phyloP scores from a whole-genome alignment of 768 basidiomycete genomes.

The Suillus luteus region DNA sequence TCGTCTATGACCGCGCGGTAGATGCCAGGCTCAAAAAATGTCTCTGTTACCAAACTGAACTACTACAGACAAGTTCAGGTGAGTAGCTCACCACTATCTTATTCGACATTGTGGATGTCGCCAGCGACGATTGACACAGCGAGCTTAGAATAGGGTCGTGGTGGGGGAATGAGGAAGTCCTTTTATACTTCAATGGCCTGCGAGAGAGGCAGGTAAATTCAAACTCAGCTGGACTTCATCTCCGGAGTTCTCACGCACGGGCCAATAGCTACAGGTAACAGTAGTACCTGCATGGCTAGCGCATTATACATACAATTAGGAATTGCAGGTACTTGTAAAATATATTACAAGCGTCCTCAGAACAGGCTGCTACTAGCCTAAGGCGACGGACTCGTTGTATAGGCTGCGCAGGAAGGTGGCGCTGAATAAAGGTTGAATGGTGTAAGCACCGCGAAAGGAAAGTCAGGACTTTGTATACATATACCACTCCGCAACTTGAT shows the following conservation, averaged over 20 bases:
- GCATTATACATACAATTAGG: not conserved
- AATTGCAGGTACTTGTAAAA: not conserved
- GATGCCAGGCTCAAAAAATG: constrained; percentile 76
- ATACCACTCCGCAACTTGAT: not conserved
- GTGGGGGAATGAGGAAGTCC: constrained; percentile 32
- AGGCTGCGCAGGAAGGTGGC: too few species aligned
- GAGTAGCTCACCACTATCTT: constrained; percentile 96
- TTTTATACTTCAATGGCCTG: constrained; percentile 44
- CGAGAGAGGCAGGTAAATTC: constrained; percentile 41
- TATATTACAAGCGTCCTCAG: not conserved
- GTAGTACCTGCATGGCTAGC: not conserved
- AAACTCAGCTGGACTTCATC: constrained; percentile 41
- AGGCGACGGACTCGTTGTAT: not conserved
- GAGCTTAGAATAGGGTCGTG: constrained; percentile 36
- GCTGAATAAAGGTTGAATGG: not conserved
- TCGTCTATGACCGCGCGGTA: constrained; percentile 98
- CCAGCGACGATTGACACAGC: constrained; percentile 31
- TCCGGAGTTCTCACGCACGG: constrained; percentile 47
- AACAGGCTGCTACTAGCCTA: not conserved
- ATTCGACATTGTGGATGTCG: constrained; percentile 77
- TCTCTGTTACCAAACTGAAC: constrained; percentile 53
- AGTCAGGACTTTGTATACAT: not conserved
- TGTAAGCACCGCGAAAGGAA: not conserved
- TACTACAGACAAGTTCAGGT: constrained; percentile 60
- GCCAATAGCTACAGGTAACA: constrained; percentile 24